Percentiles rank a stretch among this genome's conserved stretches.
Evolutionary conservation across 202 grass and related monocot genomes (phyloP).

Genomic region (Hordeum pubiflorum): DNA sequence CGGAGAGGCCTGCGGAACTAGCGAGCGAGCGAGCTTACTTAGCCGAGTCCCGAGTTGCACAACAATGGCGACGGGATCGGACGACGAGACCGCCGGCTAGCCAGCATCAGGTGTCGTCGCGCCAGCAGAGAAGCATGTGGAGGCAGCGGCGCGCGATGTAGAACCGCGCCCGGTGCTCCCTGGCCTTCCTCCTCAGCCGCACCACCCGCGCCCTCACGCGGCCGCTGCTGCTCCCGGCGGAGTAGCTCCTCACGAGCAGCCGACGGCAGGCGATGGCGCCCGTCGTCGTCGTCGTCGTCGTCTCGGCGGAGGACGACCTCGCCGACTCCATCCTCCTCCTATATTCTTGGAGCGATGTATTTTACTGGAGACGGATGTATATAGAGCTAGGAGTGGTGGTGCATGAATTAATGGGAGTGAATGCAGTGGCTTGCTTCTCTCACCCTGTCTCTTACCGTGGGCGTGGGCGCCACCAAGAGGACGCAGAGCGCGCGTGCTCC

Average conservation of each 20-base stretch:
- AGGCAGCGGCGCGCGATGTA: slow-evolving; percentile 83
- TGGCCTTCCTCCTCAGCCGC: slow-evolving; percentile 14
- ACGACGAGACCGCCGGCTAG: neutral
- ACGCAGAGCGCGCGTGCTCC: too few species aligned
- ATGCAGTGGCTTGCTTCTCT: neutral
- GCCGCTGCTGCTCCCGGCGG: slow-evolving; percentile 21
- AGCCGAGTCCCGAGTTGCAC: neutral
- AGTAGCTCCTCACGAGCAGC: slow-evolving; percentile 12
- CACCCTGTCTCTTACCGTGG: neutral
- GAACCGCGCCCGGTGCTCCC: slow-evolving; percentile 57
- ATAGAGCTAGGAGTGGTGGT: too few species aligned
- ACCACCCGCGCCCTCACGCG: neutral
- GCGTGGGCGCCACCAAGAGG: too few species aligned
- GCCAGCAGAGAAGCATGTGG: slow-evolving; percentile 59
- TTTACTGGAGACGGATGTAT: neutral
- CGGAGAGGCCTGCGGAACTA: neutral
- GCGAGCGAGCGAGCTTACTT: too few species aligned
- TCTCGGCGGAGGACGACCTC: neutral
- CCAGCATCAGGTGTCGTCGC: slow-evolving; percentile 15
- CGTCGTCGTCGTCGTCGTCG: neutral
- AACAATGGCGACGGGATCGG: neutral
- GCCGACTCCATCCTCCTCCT: neutral
- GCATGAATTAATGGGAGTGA: neutral
- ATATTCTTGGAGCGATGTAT: neutral
- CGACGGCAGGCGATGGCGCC: neutral